Conservation (phyloP, 2,329 filamentous ascomycete genomes). For the Fusarium fracticaudum region DNA sequence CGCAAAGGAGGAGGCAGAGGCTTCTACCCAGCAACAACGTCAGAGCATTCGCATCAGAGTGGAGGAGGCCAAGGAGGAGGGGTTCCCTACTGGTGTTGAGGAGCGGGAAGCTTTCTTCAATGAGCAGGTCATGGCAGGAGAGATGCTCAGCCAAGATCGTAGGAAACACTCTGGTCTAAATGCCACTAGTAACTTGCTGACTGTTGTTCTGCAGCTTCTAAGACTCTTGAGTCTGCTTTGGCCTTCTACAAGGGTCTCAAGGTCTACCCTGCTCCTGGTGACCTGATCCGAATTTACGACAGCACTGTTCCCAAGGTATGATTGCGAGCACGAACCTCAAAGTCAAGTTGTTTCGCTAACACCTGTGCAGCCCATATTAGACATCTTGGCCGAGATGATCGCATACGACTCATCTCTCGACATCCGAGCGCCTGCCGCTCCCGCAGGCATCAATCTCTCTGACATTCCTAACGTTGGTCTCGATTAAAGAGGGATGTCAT, state of each 20-base stretch:
- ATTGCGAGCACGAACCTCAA: background rate
- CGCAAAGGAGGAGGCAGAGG: constrained; percentile 77
- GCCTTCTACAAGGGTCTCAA: constrained; percentile 99
- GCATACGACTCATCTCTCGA: constrained; percentile 83
- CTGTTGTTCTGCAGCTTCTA: constrained; percentile 60
- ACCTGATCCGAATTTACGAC: constrained; percentile 96
- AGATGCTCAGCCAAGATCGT: constrained; percentile 85
- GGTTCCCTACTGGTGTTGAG: constrained; percentile 89
- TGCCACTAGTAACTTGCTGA: constrained; percentile 19
- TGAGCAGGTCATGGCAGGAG: constrained; percentile 90
- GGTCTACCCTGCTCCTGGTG: constrained; percentile 93
- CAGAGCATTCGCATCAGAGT: constrained; percentile 79
- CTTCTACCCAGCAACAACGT: constrained; percentile 72
- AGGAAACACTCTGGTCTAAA: constrained; percentile 49
- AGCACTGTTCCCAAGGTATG: constrained; percentile 94
- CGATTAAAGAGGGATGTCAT: constrained; percentile 54
- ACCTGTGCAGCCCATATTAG: constrained; percentile 79
- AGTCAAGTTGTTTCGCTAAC: constrained; percentile 29
- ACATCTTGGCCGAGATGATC: constrained; percentile 98
- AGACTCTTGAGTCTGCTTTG: constrained; percentile 83
- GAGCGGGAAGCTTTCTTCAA: constrained; percentile 98
- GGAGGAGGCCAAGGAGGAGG: constrained; percentile 85
- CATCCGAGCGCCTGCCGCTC: constrained; percentile 57
- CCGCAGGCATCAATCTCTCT: constrained; percentile 54
- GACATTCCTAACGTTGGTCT: constrained; percentile 64